Percentiles rank a stretch among this genome's conserved stretches.
These are phyloP conservation scores for Termitomyces sp. DNA, from an alignment of 768 basidiomycete species.

Conservation along the genomic window DNA sequence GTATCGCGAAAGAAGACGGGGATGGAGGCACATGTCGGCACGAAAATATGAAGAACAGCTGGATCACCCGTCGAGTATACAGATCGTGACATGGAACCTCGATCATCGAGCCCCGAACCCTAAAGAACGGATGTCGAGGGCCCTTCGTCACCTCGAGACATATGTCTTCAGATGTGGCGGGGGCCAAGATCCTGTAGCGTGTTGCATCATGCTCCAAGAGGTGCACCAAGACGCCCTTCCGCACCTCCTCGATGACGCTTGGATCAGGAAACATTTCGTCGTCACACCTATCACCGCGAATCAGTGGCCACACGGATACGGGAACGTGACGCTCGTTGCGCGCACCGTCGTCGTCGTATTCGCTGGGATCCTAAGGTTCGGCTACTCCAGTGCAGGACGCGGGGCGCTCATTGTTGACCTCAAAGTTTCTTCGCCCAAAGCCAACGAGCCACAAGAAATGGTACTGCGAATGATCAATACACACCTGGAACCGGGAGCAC, in stretches of 20 bases:
- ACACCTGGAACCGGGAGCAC: slow-evolving; percentile 62
- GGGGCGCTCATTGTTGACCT: slow-evolving; percentile 56
- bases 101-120: slow-evolving; percentile 36
- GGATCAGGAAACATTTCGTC: slow-evolving; percentile 58
- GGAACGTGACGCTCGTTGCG: slow-evolving; percentile 68
- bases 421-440: slow-evolving; percentile 34
- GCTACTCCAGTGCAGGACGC: slow-evolving; percentile 43
- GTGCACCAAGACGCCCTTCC: slow-evolving; percentile 41
- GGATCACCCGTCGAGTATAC: slow-evolving; percentile 30
- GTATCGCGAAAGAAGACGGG: slow-evolving; percentile 30
- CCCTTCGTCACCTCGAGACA: slow-evolving; percentile 50
- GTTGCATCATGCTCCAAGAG: slow-evolving; percentile 69
- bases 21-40: slow-evolving; percentile 42
- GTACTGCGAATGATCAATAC: slow-evolving; percentile 66
- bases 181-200: slow-evolving; percentile 47
- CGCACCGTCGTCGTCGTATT: slow-evolving; percentile 44
- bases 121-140: slow-evolving; percentile 39
- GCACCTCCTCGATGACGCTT: slow-evolving; percentile 47
- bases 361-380: slow-evolving; percentile 48
- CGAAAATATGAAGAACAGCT: slow-evolving; percentile 23
- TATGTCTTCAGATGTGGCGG: slow-evolving; percentile 43
- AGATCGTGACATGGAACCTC: slow-evolving; percentile 71
- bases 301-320: slow-evolving; percentile 60
- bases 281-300: slow-evolving; percentile 48
- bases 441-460: slow-evolving; percentile 27